phyloP scores from a whole-genome alignment of 2,329 filamentous ascomycete genomes.

The Diplodia sapinea region DNA sequence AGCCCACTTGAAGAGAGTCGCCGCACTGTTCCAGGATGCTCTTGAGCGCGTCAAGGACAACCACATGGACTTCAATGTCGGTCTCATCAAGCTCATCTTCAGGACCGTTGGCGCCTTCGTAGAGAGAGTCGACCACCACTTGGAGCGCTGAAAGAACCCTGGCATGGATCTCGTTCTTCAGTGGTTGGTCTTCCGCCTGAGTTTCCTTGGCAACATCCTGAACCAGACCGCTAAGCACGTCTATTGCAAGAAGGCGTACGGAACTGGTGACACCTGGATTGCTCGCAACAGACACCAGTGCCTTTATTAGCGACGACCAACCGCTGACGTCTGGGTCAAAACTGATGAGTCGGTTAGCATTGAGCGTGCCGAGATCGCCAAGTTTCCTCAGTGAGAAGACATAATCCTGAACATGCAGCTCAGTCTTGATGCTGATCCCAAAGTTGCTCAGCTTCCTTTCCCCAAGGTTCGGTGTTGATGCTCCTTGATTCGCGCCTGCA shows the following conservation, averaged over 20 bases:
- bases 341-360: constrained; percentile 67
- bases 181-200: constrained; percentile 52
- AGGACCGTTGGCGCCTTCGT: constrained; percentile 58
- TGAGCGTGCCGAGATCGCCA: constrained; percentile 53
- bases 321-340: constrained; percentile 72
- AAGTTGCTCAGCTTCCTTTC: constrained; percentile 20
- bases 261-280: constrained; percentile 48
- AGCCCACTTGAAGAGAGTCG: constrained; percentile 80
- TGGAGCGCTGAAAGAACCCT: constrained; percentile 72
- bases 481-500: constrained; percentile 34
- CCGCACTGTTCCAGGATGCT: constrained; percentile 86
- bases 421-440: constrained; percentile 45
- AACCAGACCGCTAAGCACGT: constrained; percentile 56
- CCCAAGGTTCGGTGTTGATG: constrained; percentile 10
- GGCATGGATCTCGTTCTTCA: constrained; percentile 65
- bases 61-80: constrained; percentile 80
- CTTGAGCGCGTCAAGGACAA: constrained; percentile 79
- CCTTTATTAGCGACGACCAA: constrained; percentile 71
- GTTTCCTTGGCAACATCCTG: constrained; percentile 59
- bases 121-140: constrained; percentile 65
- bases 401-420: constrained; percentile 52
- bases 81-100: constrained; percentile 66
- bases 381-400: constrained; percentile 57
- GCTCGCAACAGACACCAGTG: constrained; percentile 58
- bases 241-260: constrained; percentile 56